Evolutionary conservation across 176 grass and related monocot genomes (phyloP).

Genomic region (Luzula sylvatica): DNA sequence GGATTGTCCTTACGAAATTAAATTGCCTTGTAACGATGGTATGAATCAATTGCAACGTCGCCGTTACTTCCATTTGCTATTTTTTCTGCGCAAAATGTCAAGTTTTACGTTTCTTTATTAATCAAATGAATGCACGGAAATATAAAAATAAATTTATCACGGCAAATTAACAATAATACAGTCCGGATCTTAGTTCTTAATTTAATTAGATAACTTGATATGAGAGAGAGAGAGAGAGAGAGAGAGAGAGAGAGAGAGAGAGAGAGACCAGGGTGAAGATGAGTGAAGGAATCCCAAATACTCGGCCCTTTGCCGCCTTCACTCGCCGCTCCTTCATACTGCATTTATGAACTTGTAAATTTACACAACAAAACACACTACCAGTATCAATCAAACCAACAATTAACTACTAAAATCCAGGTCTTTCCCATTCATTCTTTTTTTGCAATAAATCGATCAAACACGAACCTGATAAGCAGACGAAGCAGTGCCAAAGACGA

Average conservation of each 20-base stretch:
- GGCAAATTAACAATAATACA: no score
- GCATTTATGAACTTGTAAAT: conserved; percentile 4
- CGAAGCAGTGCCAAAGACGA: conserved; percentile 70
- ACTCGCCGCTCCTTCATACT: conserved; percentile 69
- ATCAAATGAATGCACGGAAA: no score
- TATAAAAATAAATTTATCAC: no score
- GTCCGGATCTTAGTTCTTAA: no score
- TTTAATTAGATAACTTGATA: no score
- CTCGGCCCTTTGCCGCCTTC: conserved; percentile 52
- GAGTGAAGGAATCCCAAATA: conserved; percentile 84
- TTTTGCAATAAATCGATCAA: no score
- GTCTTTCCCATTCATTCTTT: neutral
- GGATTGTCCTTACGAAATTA: no score
- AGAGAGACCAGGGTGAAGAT: conserved; percentile 50
- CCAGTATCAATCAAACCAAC: neutral
- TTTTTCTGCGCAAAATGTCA: conserved; percentile 35
- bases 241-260: conserved; percentile 12
- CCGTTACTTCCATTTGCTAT: conserved; percentile 63
- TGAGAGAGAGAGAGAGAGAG: no score
- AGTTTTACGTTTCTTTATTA: no score
- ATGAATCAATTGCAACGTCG: conserved; percentile 64
- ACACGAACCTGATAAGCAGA: conserved; percentile 61
- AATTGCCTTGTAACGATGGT: conserved; percentile 60
- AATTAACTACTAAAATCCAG: neutral
- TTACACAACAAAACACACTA: neutral